A percentile compares a stretch with the other conserved stretches of the same genome.
Conservation (phyloP, 2,329 filamentous ascomycete species). For the Penicillium sp. region DNA sequence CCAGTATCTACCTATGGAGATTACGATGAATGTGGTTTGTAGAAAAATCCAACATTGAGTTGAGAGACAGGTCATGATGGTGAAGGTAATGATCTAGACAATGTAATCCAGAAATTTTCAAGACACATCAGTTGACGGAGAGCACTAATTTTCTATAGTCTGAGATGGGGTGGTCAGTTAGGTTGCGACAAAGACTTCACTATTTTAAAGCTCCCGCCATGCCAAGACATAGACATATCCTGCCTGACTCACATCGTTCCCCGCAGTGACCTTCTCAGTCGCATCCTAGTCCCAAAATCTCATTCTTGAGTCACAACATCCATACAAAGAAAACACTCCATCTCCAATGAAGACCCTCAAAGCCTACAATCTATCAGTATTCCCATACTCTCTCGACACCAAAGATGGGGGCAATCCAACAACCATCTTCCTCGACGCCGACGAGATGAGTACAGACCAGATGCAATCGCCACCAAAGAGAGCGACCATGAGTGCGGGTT, state of each 20-base stretch:
- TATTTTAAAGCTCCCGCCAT: background rate
- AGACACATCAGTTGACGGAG: background rate
- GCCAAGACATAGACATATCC: background rate
- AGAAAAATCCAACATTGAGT: background rate
- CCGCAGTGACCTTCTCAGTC: background rate
- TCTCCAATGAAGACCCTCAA: constrained; percentile 7
- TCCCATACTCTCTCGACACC: constrained; percentile 8
- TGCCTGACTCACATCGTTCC: background rate
- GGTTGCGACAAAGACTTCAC: background rate
- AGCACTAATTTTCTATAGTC: background rate
- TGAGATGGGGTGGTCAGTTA: background rate
- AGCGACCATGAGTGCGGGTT: constrained; percentile 19
- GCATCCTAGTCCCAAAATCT: background rate
- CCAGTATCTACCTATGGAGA: too few relatives aligned
- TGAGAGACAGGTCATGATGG: background rate
- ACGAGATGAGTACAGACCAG: constrained; percentile 2
- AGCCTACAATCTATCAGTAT: constrained; percentile 15
- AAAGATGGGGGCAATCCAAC: constrained; percentile 18
- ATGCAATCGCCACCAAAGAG: constrained; percentile 13
- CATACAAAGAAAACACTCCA: background rate
- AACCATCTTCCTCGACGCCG: constrained; percentile 17
- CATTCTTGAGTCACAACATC: background rate
- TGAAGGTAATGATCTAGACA: too few relatives aligned
- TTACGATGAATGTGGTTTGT: too few relatives aligned
- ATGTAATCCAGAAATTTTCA: background rate